Evolutionary conservation across 176 grass and related monocot species (phyloP), one percentile per base, ranked within the genome.

Genomic region (Cenchrus purpureus): DNA sequence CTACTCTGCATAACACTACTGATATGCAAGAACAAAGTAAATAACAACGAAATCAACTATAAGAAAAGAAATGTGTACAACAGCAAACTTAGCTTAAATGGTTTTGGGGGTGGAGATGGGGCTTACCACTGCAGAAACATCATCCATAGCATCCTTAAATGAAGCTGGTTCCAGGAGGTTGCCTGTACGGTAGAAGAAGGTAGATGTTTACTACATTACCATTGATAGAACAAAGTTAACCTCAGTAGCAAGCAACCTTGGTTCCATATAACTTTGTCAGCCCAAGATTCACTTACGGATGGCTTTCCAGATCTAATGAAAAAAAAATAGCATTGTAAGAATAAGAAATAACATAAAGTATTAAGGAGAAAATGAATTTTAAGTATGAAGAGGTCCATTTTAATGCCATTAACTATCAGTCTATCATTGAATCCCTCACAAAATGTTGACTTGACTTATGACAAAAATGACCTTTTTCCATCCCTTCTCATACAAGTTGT

Each of bases 241-340:
- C 74, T 81, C 71, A 64, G 68, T 50, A 73, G 59, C 50, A 48
- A 83, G 11, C 37, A 86, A 94, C 95, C 95, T 95, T 95, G 81
- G 54, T 93, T 86, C 95, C 95, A 98, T 83, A 83, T 79, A 92
- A 98, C 95, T 90, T 90, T 95, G 74, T 98, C 91, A 83, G 83
- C 85, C 95, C 95, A 98, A 45, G 87, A 80, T 89, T 91, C 95
- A 49, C 80, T 79, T 82, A 93, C 75, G 45, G 93, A 93, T 80
- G 95, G 87, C 85, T 89, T 98, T 77, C 95, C 93, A 92, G 95
- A 98, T 93, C 95, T 95, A 89, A 83, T 67, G 77, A 86, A 49
- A 86, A 87, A 87, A 79, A 59, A 44, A 43, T 7, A 76, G 19
- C 20, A 22, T 34, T 13, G 48, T 80, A 66, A 85, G 63, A 63